phyloP scores from a whole-genome alignment of 163 green algal species.

The Scenedesmus sp. region DNA sequence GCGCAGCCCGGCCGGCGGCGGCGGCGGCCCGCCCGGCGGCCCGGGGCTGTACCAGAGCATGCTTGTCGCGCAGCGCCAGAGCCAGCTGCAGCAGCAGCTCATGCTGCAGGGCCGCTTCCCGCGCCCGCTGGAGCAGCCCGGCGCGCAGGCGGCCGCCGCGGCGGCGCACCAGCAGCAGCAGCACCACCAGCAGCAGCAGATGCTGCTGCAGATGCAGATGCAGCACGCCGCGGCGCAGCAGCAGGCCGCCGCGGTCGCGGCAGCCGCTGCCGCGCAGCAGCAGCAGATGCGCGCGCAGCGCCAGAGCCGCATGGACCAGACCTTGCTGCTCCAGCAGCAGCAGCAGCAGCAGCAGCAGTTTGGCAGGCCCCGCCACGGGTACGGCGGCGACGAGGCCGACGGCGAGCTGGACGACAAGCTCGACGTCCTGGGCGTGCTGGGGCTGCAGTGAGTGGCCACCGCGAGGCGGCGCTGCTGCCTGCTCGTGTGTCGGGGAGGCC shows the following conservation, averaged over 20 bases:
- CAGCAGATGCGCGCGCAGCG: constrained; percentile 35
- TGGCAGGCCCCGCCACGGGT: background rate
- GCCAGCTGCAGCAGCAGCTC: constrained; percentile 44
- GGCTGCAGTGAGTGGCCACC: constrained; percentile 18
- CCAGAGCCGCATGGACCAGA: constrained; percentile 36
- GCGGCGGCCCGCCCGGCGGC: background rate
- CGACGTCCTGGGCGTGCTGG: constrained; percentile 35
- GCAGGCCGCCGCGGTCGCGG: background rate
- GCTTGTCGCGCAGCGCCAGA: constrained; percentile 35
- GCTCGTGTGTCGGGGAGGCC: too few relatives aligned
- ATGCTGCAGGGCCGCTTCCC: constrained; percentile 35
- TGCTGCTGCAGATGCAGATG: constrained; percentile 38
- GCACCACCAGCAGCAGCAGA: constrained; percentile 22
- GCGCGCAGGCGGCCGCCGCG: background rate
- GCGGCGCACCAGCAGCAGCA: background rate
- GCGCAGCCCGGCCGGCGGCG: too few relatives aligned
- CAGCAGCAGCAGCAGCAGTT: constrained; percentile 26
- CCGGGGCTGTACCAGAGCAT: constrained; percentile 21
- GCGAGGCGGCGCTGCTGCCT: too few relatives aligned
- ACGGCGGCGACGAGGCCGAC: background rate
- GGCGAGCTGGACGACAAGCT: constrained; percentile 41
- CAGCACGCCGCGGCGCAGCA: too few relatives aligned
- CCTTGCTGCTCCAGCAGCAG: constrained; percentile 34
- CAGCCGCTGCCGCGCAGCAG: background rate
- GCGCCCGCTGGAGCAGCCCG: background rate